Percentiles rank a stretch among this genome's conserved stretches.
phyloP scores from a whole-genome alignment of 1,284 basidiomycete genomes.

The Baeospora myosura region DNA sequence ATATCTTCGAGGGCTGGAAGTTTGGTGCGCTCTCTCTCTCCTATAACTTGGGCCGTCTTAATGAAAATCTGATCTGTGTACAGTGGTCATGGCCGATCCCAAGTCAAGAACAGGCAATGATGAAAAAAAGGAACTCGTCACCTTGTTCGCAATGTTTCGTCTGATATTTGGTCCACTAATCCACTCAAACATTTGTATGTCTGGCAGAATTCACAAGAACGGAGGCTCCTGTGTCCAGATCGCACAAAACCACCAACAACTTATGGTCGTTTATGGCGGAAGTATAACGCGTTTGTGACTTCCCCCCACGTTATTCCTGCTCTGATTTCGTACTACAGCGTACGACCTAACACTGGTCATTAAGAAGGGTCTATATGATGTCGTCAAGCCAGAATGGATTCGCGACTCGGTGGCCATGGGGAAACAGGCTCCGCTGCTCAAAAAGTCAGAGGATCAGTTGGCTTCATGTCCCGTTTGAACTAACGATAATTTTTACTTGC shows the following conservation, averaged over 20 bases:
- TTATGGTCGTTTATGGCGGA: constrained; percentile 63
- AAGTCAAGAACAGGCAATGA: constrained; percentile 61
- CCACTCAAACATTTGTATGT: constrained; percentile 10
- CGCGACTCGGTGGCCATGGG: constrained; percentile 62
- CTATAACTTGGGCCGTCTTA: no score
- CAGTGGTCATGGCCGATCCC: constrained; percentile 75
- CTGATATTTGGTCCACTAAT: no score
- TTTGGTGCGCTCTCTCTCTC: no score
- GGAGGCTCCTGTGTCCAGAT: constrained; percentile 73
- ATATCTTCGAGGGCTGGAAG: constrained; percentile 66
- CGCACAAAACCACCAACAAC: constrained; percentile 37
- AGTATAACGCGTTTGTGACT: constrained; percentile 45
- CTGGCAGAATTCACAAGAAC: constrained; percentile 60
- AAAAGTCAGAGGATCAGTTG: constrained; percentile 46
- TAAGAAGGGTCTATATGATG: constrained; percentile 57
- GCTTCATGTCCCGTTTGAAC: neutral
- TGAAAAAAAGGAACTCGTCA: constrained; percentile 59
- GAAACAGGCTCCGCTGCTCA: constrained; percentile 50
- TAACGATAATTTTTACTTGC: no score
- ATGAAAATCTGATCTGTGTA: no score
- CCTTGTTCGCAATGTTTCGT: constrained; percentile 45
- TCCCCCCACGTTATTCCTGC: constrained; percentile 2
- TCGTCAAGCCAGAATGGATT: constrained; percentile 78
- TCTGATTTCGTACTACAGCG: constrained; percentile 30
- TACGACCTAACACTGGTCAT: constrained; percentile 62